Evolutionary conservation across 805 yeast species (phyloP).

Genomic region (Wickerhamiella bombiphila): DNA sequence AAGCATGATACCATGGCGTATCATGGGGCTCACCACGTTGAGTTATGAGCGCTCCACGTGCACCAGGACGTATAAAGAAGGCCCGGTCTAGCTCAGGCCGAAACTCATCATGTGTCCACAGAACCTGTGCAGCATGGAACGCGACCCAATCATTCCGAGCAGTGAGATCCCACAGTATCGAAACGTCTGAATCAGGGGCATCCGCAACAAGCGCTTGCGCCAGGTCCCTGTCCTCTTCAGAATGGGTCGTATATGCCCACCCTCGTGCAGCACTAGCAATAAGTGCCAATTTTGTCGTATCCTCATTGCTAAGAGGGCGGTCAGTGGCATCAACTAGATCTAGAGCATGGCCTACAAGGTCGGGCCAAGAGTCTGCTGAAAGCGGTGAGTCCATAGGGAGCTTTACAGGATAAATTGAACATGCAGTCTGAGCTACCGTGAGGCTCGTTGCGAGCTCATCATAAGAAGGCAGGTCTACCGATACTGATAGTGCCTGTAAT

Average conservation of each 20-base stretch:
- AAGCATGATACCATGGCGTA: constrained; percentile 8
- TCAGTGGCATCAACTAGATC: neutral
- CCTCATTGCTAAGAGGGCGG: too few species aligned
- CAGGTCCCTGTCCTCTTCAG: neutral
- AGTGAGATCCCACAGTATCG: constrained; percentile 3
- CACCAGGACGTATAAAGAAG: constrained; percentile 3
- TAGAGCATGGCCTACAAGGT: neutral
- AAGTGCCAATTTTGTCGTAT: neutral
- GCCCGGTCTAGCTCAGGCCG: constrained; percentile 1
- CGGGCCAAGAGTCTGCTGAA: neutral
- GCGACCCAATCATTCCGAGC: neutral
- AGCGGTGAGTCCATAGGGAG: neutral
- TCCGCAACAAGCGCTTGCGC: neutral
- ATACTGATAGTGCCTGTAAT: too few species aligned
- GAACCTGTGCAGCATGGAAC: constrained; percentile 8
- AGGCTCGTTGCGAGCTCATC: neutral
- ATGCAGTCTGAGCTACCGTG: neutral
- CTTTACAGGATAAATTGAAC: neutral
- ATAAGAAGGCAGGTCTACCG: neutral
- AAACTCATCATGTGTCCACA: neutral
- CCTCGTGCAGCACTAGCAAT: constrained; percentile 2
- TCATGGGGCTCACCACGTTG: constrained; percentile 3
- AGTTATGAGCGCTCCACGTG: constrained; percentile 15
- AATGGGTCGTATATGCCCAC: neutral
- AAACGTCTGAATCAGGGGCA: too few species aligned